phyloP scores from a whole-genome alignment of 2,329 filamentous ascomycete species.

The Drechslerella dactyloides region DNA sequence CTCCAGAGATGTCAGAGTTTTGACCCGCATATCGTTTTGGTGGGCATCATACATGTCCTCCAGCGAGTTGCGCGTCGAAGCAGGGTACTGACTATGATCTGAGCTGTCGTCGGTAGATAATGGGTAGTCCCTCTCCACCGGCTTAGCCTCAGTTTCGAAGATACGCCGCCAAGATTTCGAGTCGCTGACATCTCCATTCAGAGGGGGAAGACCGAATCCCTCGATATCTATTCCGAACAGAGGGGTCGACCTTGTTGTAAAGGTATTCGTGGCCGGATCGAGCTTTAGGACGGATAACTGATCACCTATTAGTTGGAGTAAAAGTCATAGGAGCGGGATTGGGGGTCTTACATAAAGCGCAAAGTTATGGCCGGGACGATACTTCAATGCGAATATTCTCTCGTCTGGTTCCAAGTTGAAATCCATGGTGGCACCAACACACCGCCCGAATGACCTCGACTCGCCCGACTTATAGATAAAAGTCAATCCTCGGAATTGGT shows the following conservation, averaged over 20 bases:
- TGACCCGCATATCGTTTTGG: constrained; percentile 34
- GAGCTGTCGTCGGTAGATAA: constrained; percentile 47
- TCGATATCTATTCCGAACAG: constrained; percentile 40
- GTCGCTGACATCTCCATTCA: constrained; percentile 36
- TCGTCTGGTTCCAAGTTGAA: constrained; percentile 30
- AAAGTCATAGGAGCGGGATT: background rate
- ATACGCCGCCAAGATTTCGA: constrained; percentile 40
- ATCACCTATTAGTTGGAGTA: background rate
- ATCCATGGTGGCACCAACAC: constrained; percentile 33
- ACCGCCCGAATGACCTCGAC: constrained; percentile 40
- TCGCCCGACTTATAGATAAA: constrained; percentile 41
- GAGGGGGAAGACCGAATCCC: constrained; percentile 40
- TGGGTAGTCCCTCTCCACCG: constrained; percentile 32
- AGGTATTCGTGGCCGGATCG: constrained; percentile 27
- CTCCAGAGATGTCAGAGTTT: constrained; percentile 31
- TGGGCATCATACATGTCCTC: constrained; percentile 39
- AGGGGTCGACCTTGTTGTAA: constrained; percentile 36
- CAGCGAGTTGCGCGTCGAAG: constrained; percentile 30
- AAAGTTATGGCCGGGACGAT: constrained; percentile 40
- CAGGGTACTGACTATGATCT: constrained; percentile 37
- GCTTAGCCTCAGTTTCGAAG: constrained; percentile 42
- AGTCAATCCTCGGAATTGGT: constrained; percentile 37
- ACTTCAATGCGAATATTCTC: constrained; percentile 39
- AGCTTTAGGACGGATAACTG: constrained; percentile 36
- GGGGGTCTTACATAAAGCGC: constrained; percentile 30